Conservation (phyloP, 169 alveolate species). For the Plasmodium billcollinsi region DNA sequence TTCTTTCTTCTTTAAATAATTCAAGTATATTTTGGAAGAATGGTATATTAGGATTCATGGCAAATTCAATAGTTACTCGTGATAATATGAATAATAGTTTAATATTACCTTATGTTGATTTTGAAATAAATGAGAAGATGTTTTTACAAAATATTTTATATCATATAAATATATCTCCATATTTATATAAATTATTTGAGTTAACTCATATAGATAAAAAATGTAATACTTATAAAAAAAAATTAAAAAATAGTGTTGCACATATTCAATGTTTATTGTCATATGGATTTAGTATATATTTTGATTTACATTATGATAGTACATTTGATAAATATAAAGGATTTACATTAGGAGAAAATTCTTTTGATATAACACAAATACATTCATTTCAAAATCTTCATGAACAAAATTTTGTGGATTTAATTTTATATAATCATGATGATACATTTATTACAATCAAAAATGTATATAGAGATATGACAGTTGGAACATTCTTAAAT, state of each 20-base stretch:
- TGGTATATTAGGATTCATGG: constrained; percentile 72
- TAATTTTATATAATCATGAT: constrained; percentile 41
- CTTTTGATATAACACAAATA: constrained; percentile 60
- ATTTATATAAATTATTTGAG: constrained; percentile 65
- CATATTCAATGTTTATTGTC: constrained; percentile 76
- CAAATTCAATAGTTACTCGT: constrained; percentile 35
- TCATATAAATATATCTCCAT: constrained; percentile 55
- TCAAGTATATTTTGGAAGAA: constrained; percentile 75
- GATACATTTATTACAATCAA: constrained; percentile 27
- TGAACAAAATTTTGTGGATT: constrained; percentile 66
- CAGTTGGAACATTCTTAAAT: constrained; percentile 45
- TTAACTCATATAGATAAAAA: constrained; percentile 60
- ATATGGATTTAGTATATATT: constrained; percentile 53
- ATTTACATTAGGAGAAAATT: constrained; percentile 31
- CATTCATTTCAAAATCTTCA: constrained; percentile 49
- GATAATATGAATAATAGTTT: constrained; percentile 48
- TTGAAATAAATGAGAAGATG: constrained; percentile 39
- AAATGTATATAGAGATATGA: constrained; percentile 66
- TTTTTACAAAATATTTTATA: constrained; percentile 61
- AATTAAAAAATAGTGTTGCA: constrained; percentile 49
- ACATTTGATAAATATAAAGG: constrained; percentile 54
- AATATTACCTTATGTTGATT: constrained; percentile 59
- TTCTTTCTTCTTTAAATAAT: constrained; percentile 48
- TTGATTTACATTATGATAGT: constrained; percentile 39
- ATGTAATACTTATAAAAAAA: constrained; percentile 49